These are phyloP conservation scores for Skeletonema potamos DNA, from an alignment of 108 stramenopile species.

Conservation along the genomic window DNA sequence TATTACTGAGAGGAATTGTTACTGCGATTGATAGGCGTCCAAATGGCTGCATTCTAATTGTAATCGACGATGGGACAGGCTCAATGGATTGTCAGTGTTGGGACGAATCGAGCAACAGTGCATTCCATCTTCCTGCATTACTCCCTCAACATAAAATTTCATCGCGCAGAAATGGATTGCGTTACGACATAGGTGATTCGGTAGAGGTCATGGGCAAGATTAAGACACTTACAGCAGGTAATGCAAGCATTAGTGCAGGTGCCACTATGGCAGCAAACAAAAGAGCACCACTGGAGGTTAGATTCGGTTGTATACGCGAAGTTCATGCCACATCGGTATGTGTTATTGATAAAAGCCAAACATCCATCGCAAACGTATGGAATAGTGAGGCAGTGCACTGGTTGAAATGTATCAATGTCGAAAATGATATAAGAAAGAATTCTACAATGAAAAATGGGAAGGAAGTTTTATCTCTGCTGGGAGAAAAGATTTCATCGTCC, in stretches of 20 bases:
- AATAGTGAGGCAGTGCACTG: conserved; percentile 45
- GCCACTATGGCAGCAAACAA: conserved; percentile 26
- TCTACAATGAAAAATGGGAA: conserved; percentile 19
- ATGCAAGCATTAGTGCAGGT: conserved; percentile 10
- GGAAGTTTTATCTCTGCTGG: conserved; percentile 26
- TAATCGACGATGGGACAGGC: conserved; percentile 89
- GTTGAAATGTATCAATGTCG: conserved; percentile 41
- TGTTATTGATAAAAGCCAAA: conserved; percentile 3
- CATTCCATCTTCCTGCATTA: conserved; percentile 21
- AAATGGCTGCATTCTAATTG: conserved; percentile 53
- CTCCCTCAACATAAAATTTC: conserved; percentile 13
- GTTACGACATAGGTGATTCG: conserved; percentile 51
- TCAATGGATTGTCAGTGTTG: conserved; percentile 72
- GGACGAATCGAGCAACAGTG: conserved; percentile 23
- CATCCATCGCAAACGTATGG: conserved; percentile 12
- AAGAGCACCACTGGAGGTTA: conserved; percentile 28
- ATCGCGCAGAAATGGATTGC: neutral
- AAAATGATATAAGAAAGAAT: conserved; percentile 1
- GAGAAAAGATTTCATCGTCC: conserved; percentile 16
- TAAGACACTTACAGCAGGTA: conserved; percentile 43
- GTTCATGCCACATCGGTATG: conserved; percentile 42
- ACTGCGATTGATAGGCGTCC: conserved; percentile 52
- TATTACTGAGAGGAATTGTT: conserved; percentile 63
- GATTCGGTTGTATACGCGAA: conserved; percentile 45
- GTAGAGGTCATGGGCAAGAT: conserved; percentile 67